These are phyloP conservation scores for Nevesoporus exiguus DNA, from an alignment of 768 basidiomycete genomes.

Conservation along the genomic window DNA sequence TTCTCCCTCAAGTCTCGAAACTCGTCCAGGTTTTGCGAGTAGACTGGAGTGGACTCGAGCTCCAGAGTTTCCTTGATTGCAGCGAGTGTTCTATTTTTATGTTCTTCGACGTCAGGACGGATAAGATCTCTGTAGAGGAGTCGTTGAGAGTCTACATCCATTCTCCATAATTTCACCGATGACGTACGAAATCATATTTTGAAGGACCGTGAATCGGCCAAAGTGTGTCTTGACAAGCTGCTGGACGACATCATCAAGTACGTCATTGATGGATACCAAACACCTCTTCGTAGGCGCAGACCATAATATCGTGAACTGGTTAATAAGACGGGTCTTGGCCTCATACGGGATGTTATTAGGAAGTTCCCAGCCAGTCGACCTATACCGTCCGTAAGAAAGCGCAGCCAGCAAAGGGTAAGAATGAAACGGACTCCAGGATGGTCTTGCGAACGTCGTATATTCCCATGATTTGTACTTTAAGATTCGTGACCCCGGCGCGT, in stretches of 20 bases:
- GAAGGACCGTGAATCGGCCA: slow-evolving; percentile 37
- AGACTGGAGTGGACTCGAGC: slow-evolving; percentile 39
- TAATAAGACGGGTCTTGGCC: slow-evolving; percentile 38
- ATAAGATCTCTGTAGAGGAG: slow-evolving; percentile 26
- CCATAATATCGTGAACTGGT: slow-evolving; percentile 37
- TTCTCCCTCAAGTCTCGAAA: slow-evolving; percentile 12
- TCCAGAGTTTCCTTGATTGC: slow-evolving; percentile 34
- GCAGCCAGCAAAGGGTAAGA: neutral
- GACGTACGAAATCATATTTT: slow-evolving; percentile 36
- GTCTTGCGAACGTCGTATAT: slow-evolving; percentile 33
- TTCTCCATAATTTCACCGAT: neutral
- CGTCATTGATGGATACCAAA: slow-evolving; percentile 31
- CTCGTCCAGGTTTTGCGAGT: slow-evolving; percentile 35
- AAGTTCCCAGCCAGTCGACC: slow-evolving; percentile 42
- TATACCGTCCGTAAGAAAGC: slow-evolving; percentile 13
- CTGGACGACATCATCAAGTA: slow-evolving; percentile 30
- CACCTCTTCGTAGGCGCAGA: slow-evolving; percentile 32
- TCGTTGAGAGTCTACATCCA: neutral
- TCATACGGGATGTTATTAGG: slow-evolving; percentile 40
- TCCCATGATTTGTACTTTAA: slow-evolving; percentile 20
- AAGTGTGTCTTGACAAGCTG: slow-evolving; percentile 36
- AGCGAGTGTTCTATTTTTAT: slow-evolving; percentile 19
- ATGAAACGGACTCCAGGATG: slow-evolving; percentile 33
- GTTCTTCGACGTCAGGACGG: slow-evolving; percentile 26
- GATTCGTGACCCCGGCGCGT: neutral